Evolutionary conservation across 352 stramenopile genomes (phyloP).

Genomic region (Phytophthora sojae): DNA sequence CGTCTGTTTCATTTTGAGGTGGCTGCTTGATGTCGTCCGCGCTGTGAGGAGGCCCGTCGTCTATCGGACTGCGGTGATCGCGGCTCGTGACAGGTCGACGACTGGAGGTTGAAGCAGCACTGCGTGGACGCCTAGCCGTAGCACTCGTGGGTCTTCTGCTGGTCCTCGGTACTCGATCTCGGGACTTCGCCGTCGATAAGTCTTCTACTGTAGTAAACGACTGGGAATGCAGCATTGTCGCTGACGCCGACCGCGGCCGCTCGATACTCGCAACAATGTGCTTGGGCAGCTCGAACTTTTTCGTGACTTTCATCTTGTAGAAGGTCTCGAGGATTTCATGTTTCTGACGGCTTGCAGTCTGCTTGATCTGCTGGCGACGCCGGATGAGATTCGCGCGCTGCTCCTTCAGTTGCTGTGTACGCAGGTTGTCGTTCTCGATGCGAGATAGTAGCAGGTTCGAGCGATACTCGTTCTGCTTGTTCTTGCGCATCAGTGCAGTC

Average conservation of each 20-base stretch:
- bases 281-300: conserved; percentile 73
- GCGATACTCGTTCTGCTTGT: conserved; percentile 75
- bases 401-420: conserved; percentile 58
- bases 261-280: conserved; percentile 50
- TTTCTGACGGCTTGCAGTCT: conserved; percentile 64
- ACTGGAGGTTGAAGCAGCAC: conserved; percentile 11
- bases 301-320: conserved; percentile 86
- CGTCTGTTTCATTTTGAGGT: conserved; percentile 23
- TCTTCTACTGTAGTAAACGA: conserved; percentile 37
- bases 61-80: conserved; percentile 7
- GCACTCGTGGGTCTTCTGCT: conserved; percentile 46
- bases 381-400: conserved; percentile 65
- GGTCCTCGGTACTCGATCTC: conserved; percentile 3
- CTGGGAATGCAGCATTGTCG: conserved; percentile 33
- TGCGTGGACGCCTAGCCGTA: conserved; percentile 30
- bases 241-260: conserved; percentile 52
- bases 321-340: conserved; percentile 82
- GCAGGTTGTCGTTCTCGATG: conserved; percentile 72
- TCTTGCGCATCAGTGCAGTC: conserved; percentile 55
- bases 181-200: conserved; percentile 1
- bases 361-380: conserved; percentile 74
- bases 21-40: conserved; percentile 20
- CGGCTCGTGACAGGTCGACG: conserved; percentile 27
- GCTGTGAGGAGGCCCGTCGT: conserved; percentile 26
- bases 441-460: conserved; percentile 60